Conservation (phyloP, 306 rosid genomes). For the Rosa persica region DNA sequence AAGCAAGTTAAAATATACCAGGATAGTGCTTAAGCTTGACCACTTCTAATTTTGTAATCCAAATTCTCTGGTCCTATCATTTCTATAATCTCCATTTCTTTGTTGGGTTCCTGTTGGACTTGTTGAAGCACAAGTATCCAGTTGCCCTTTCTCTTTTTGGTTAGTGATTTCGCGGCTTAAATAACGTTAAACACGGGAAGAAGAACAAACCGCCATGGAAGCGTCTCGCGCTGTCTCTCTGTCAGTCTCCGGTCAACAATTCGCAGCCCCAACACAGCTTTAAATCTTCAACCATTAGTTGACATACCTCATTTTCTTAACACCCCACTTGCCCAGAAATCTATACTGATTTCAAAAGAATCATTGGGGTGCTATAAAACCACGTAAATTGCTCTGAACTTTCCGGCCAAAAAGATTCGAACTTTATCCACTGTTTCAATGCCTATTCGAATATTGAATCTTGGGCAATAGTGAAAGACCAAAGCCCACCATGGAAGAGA, state of each 20-base stretch:
- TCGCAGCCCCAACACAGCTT: not conserved
- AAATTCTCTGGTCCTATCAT: not conserved
- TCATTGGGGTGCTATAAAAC: not conserved
- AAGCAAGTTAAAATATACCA: not conserved
- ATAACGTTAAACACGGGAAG: not conserved
- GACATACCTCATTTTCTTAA: not conserved
- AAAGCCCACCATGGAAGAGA: conserved; percentile 32
- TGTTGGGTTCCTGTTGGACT: not conserved
- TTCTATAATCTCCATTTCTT: not conserved
- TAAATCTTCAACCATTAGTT: not conserved
- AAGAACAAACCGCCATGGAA: not conserved
- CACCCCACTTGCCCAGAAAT: not conserved
- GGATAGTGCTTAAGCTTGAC: not conserved
- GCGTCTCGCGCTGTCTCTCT: not conserved
- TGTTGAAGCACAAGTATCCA: not conserved
- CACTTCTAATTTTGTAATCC: not conserved
- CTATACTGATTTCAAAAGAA: too few relatives aligned
- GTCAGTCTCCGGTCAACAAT: conserved; percentile 18
- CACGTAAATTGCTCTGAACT: conserved; percentile 1
- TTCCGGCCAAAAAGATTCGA: not conserved
- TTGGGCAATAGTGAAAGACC: not conserved
- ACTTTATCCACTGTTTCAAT: not conserved
- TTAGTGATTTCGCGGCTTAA: not conserved
- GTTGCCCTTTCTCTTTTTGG: not conserved
- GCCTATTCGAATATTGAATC: not conserved